phyloP scores from a whole-genome alignment of 2,329 filamentous ascomycete species.

The Aureobasidium musti region DNA sequence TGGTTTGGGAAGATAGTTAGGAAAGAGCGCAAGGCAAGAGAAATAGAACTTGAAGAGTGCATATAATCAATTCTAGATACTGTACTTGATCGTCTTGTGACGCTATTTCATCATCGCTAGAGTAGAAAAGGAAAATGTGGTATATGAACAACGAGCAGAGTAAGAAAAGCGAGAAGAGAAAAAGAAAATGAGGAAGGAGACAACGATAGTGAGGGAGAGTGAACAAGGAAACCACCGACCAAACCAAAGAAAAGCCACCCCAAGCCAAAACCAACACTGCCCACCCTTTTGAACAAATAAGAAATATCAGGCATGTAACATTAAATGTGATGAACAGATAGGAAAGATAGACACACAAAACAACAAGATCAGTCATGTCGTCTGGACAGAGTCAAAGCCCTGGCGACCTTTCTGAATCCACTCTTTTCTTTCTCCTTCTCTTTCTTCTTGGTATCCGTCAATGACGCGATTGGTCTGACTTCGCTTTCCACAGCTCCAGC shows the following conservation, averaged over 20 bases:
- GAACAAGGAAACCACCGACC: neutral
- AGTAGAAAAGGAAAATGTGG: neutral
- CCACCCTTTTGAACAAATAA: neutral
- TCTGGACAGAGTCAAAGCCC: slow-evolving; percentile 1
- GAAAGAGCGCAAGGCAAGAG: too few relatives aligned
- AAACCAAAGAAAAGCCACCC: neutral
- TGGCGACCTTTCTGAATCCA: slow-evolving; percentile 10
- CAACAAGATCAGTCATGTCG: neutral
- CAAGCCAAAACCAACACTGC: neutral
- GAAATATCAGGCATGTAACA: neutral
- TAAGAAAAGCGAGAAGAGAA: neutral
- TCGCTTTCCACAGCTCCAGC: slow-evolving; percentile 1
- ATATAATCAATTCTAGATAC: neutral
- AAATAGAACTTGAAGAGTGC: neutral
- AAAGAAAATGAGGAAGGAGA: neutral
- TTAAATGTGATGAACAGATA: neutral
- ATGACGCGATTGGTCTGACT: neutral
- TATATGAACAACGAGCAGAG: neutral
- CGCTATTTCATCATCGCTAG: neutral
- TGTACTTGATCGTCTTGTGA: neutral
- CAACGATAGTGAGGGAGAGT: neutral
- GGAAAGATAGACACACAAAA: neutral
- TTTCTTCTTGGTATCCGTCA: neutral
- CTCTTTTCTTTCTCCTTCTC: slow-evolving; percentile 13
- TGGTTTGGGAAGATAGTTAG: too few relatives aligned